Evolutionary conservation across 2,329 filamentous ascomycete genomes (phyloP).

Genomic region (Elsinoe ampelina): DNA sequence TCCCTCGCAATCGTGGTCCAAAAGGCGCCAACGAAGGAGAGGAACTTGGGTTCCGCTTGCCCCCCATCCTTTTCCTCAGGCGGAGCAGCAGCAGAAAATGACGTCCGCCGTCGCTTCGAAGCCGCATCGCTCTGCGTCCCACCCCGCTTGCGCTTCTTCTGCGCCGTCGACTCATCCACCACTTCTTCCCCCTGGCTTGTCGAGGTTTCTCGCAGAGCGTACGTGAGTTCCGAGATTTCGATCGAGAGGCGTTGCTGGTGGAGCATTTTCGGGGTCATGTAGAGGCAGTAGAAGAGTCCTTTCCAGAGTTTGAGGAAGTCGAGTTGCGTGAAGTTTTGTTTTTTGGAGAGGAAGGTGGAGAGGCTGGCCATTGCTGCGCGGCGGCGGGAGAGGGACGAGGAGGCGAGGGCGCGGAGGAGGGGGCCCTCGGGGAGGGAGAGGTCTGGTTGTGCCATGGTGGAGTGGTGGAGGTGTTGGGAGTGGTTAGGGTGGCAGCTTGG

Average conservation of each 20-base stretch:
- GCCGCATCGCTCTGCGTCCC: not conserved
- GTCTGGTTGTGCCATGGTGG: conserved; percentile 15
- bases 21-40: conserved; percentile 39
- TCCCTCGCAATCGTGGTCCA: conserved; percentile 45
- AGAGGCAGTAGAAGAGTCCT: conserved; percentile 78
- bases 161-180: not conserved
- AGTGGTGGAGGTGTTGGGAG: conserved; percentile 15
- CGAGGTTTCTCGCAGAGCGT: conserved; percentile 35
- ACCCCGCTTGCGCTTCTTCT: not conserved
- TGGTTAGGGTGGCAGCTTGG: not conserved
- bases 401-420: conserved; percentile 8
- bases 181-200: not conserved
- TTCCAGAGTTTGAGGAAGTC: conserved; percentile 90
- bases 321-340: conserved; percentile 51
- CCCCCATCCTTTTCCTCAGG: not conserved
- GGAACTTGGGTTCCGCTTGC: not conserved
- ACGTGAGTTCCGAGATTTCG: conserved; percentile 62
- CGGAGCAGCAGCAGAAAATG: not conserved
- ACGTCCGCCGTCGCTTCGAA: no score
- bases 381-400: conserved; percentile 18
- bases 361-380: conserved; percentile 64
- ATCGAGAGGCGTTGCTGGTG: conserved; percentile 75
- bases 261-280: conserved; percentile 85
- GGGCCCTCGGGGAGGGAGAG: not conserved
- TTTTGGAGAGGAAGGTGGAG: conserved; percentile 62